Percentiles rank a stretch among this genome's conserved stretches.
Evolutionary conservation across 306 rosid species (phyloP).

Genomic region (Cucurbita argyrosperma): DNA sequence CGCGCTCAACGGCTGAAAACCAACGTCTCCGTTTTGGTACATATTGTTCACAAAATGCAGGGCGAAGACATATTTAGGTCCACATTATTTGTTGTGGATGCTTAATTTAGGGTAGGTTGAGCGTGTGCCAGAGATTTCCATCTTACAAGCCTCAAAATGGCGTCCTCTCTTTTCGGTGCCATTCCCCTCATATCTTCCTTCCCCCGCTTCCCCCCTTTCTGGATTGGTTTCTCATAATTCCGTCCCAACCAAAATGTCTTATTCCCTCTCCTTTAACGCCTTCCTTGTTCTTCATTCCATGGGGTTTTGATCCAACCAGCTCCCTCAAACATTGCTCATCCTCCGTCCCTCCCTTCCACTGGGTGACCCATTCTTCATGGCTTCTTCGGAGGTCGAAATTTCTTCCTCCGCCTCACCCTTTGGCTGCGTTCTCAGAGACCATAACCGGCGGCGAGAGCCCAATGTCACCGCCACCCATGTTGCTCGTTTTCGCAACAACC

Average conservation of each 20-base stretch:
- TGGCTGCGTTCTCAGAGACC: slow-evolving; percentile 55
- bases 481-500: slow-evolving; percentile 25
- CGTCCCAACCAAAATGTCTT: background rate
- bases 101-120: background rate
- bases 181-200: background rate
- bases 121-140: background rate
- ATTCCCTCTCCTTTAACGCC: background rate
- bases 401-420: slow-evolving; percentile 41
- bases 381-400: slow-evolving; percentile 51
- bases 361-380: slow-evolving; percentile 22
- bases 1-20: background rate
- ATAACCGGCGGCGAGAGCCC: slow-evolving; percentile 33
- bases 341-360: background rate
- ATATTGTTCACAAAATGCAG: background rate
- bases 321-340: too few species aligned
- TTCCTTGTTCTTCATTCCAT: background rate
- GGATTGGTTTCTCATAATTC: slow-evolving; percentile 1
- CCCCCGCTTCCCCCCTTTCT: background rate
- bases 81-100: background rate
- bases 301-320: background rate
- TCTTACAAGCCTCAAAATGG: background rate
- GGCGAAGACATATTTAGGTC: background rate
- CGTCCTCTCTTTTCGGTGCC: background rate
- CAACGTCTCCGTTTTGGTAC: background rate
- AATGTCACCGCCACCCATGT: slow-evolving; percentile 19